phyloP scores from a whole-genome alignment of 75 land plant species.

The Pinus taeda region DNA sequence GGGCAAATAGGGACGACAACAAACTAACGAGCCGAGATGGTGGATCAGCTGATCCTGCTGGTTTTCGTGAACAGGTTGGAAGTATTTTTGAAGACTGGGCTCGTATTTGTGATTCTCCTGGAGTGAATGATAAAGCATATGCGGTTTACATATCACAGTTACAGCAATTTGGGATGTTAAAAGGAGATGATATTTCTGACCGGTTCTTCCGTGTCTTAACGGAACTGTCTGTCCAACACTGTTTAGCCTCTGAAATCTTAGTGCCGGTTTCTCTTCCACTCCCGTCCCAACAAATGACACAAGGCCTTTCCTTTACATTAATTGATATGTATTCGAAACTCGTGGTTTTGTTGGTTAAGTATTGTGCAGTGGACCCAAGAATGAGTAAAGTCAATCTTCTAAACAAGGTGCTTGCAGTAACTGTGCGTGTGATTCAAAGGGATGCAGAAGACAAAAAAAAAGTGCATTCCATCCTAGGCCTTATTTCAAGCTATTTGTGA shows the following conservation, averaged over 20 bases:
- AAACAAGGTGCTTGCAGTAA: constrained; percentile 82
- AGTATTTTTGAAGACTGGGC: constrained; percentile 77
- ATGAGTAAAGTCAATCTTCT: constrained; percentile 63
- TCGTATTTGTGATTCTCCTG: constrained; percentile 73
- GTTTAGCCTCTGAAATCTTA: constrained; percentile 49
- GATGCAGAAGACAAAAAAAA: constrained; percentile 86
- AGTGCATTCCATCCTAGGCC: constrained; percentile 92
- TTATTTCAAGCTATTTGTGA: constrained; percentile 83
- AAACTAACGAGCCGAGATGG: constrained; percentile 36
- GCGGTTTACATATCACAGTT: constrained; percentile 67
- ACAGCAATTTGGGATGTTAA: constrained; percentile 83
- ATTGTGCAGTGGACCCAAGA: constrained; percentile 58
- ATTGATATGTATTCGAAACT: constrained; percentile 90
- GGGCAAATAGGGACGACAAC: constrained; percentile 54
- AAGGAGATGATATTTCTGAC: constrained; percentile 91
- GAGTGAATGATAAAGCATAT: constrained; percentile 71
- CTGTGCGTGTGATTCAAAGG: constrained; percentile 71
- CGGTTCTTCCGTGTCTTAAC: constrained; percentile 77
- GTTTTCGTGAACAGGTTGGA: constrained; percentile 65
- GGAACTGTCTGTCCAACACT: constrained; percentile 78
- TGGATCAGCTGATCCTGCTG: constrained; percentile 60
- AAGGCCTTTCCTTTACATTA: constrained; percentile 59
- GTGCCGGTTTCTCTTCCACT: constrained; percentile 25
- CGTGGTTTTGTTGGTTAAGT: constrained; percentile 76
- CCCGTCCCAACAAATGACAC: constrained; percentile 36